phyloP scores from a whole-genome alignment of 176 grass and related monocot genomes.

The Puya raimondii region DNA sequence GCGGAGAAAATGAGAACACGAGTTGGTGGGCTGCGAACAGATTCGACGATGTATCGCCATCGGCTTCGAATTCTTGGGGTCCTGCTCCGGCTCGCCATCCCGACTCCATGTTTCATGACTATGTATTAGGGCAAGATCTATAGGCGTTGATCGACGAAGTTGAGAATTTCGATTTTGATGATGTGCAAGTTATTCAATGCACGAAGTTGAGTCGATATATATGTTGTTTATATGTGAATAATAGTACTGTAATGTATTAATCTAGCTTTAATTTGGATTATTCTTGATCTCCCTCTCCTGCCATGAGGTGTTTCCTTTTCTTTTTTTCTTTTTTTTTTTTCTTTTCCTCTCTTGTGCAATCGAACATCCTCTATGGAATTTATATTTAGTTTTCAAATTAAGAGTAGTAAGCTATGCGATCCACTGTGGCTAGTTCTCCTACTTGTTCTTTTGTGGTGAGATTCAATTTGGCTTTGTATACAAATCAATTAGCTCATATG shows the following conservation, averaged over 20 bases:
- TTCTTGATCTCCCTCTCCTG: background rate
- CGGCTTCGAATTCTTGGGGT: background rate
- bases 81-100: background rate
- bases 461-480: background rate
- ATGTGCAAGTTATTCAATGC: background rate
- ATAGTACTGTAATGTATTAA: background rate
- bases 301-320: background rate
- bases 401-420: background rate
- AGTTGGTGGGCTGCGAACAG: constrained; percentile 5
- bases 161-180: background rate
- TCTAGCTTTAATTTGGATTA: background rate
- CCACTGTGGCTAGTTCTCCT: background rate
- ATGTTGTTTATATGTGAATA: constrained; percentile 1
- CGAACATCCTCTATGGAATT: background rate
- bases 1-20: background rate
- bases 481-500: background rate
- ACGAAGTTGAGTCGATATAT: background rate
- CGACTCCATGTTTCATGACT: constrained; percentile 6
- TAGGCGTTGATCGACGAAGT: background rate
- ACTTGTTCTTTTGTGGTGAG: background rate
- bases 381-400: background rate
- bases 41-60: background rate
- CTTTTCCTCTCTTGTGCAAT: too few species aligned
- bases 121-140: background rate
- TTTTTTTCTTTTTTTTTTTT: background rate